These are phyloP conservation scores for Avena sativa DNA, from an alignment of 176 grass and related monocot genomes.

Conservation along the genomic window DNA sequence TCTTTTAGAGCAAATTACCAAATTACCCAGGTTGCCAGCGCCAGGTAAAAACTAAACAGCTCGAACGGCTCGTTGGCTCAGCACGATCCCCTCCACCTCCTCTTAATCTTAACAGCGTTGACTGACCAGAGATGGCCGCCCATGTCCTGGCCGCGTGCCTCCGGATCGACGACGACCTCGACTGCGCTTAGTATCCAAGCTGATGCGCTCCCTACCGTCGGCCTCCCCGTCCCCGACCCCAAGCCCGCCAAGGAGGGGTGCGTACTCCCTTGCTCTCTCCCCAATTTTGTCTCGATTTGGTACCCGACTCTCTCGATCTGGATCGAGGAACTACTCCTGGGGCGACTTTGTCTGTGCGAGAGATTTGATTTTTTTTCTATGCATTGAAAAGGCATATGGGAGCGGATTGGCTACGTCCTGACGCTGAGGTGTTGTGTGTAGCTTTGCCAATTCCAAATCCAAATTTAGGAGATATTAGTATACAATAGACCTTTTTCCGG, in stretches of 20 bases:
- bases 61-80: too few relatives aligned
- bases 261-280: neutral
- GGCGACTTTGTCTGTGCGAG: neutral
- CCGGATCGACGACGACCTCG: too few relatives aligned
- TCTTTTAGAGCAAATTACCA: too few relatives aligned
- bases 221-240: conserved; percentile 48
- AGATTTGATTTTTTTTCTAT: neutral
- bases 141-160: too few relatives aligned
- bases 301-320: conserved; percentile 35
- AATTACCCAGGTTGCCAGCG: too few relatives aligned
- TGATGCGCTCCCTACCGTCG: conserved; percentile 66
- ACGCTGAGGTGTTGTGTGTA: neutral
- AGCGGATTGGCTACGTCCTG: neutral
- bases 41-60: too few relatives aligned
- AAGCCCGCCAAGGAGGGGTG: conserved; percentile 88
- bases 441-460: neutral
- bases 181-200: conserved; percentile 64
- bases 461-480: neutral
- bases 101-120: too few relatives aligned
- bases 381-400: neutral
- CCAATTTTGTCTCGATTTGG: conserved; percentile 37
- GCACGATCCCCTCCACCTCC: too few relatives aligned
- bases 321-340: neutral
- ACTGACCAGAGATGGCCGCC: too few relatives aligned
- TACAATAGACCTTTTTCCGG: neutral